A percentile compares a stretch with the other conserved stretches of the same genome.
Evolutionary conservation across 2,329 filamentous ascomycete species (phyloP).

Genomic region (Madurella fahalii): DNA sequence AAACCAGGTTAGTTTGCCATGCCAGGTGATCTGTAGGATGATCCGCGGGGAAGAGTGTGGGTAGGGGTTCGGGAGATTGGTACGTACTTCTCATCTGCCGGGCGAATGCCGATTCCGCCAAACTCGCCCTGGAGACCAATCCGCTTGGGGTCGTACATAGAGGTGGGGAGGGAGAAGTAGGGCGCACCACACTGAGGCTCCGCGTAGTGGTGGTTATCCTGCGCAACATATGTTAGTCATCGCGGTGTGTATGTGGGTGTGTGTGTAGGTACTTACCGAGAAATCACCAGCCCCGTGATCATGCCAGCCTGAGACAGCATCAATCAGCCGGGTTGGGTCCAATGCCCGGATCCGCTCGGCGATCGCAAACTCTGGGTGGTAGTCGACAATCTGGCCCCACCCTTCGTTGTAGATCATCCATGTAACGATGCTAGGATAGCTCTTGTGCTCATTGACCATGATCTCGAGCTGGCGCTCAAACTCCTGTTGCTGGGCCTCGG

Average conservation of each 20-base stretch:
- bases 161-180: slow-evolving; percentile 56
- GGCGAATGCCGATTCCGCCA: slow-evolving; percentile 63
- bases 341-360: slow-evolving; percentile 51
- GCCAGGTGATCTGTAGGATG: neutral
- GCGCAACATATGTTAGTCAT: neutral
- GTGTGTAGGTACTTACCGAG: slow-evolving; percentile 30
- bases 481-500: slow-evolving; percentile 54
- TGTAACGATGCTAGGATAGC: slow-evolving; percentile 59
- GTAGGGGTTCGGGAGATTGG: slow-evolving; percentile 5
- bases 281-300: slow-evolving; percentile 67
- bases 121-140: slow-evolving; percentile 71
- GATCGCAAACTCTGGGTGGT: slow-evolving; percentile 54
- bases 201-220: slow-evolving; percentile 70
- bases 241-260: no score
- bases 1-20: no score
- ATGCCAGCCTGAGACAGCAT: slow-evolving; percentile 61
- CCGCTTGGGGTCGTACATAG: slow-evolving; percentile 53
- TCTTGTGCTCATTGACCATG: slow-evolving; percentile 59
- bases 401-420: slow-evolving; percentile 72
- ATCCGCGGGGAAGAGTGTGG: neutral
- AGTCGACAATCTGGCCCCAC: slow-evolving; percentile 57
- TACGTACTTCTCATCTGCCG: slow-evolving; percentile 56
- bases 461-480: slow-evolving; percentile 61
- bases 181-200: slow-evolving; percentile 68
- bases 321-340: slow-evolving; percentile 61